phyloP scores from a whole-genome alignment of 1,284 basidiomycete genomes.

The Golubevia pallescens region DNA sequence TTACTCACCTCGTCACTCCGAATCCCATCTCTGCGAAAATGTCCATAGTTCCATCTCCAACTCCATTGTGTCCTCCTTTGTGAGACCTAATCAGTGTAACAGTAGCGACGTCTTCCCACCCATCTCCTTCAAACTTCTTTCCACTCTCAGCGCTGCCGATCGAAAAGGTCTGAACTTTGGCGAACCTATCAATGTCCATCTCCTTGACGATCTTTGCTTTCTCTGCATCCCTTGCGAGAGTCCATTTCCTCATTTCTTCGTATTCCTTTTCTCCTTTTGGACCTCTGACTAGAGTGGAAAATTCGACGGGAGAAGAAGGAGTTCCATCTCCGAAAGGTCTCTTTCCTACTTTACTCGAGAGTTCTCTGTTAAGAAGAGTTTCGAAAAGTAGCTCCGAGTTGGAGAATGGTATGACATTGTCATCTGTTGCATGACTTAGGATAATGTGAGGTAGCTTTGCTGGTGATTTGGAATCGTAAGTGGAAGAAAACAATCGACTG shows the following conservation, averaged over 20 bases:
- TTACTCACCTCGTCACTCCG: too few relatives aligned
- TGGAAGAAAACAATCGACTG: not conserved
- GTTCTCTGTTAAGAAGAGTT: not conserved
- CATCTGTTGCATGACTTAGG: conserved; percentile 46
- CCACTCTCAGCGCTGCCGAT: conserved; percentile 2
- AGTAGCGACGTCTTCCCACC: conserved; percentile 4
- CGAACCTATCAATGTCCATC: conserved; percentile 8
- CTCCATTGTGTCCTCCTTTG: conserved; percentile 7
- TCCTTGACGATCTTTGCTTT: not conserved
- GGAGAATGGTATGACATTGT: conserved; percentile 44
- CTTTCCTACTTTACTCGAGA: not conserved
- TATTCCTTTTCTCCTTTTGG: not conserved
- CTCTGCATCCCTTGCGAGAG: too few relatives aligned
- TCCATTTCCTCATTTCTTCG: not conserved
- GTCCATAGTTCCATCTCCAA: not conserved
- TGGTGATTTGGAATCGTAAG: not conserved
- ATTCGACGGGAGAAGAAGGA: not conserved
- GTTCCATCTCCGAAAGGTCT: not conserved
- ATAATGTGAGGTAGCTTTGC: conserved; percentile 23
- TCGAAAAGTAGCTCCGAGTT: conserved; percentile 18
- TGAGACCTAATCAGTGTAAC: conserved; percentile 6
- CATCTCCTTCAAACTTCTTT: not conserved
- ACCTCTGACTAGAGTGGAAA: not conserved
- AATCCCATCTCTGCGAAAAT: not conserved
- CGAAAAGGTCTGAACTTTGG: not conserved